Evolutionary conservation across 768 basidiomycete genomes (phyloP), one percentile per base, ranked within the genome.

Genomic region (Collybia sp.): DNA sequence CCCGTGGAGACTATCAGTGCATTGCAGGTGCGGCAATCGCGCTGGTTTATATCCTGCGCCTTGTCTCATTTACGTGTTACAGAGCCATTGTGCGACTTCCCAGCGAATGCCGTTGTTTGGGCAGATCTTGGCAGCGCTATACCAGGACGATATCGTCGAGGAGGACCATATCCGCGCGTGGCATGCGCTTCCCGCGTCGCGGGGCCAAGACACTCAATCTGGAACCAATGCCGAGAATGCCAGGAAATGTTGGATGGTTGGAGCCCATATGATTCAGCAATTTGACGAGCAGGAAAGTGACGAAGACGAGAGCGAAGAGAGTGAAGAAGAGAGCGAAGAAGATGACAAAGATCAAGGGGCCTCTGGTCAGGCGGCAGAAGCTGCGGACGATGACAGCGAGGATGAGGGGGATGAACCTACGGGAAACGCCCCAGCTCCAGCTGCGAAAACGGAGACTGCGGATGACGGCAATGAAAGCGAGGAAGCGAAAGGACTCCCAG

Each of bases 141-240:
- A 97, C 63, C 88, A 95, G 58, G 75, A 77, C n/a, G 95, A 99
- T 61, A 78, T 96, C 38, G 83, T 96, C 2, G 88, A 89, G 41
- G 93, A 93, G 57, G 87, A 91, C 42, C 85, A 92, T 52, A 85
- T 97, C 53, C 80, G 89, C n/a, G 73, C 69, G 41, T 99, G 95
- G 95, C 84, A 93, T 63, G 69, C 62, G 44, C 72, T 67, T 42
- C 74, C 78, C 17, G 67, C 58, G 40, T 79, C 82, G 20, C 75
- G 72, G 58, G 87, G 76, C 30, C 70, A 69, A 43, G 77, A 70
- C 6, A 52, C 70, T 17, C 71, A 70, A 43, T 50, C 64, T 11
- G 70, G 68, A 3, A 50, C 55, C 16, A 57, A 70, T 32, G 58
- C 62, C 30, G 85, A 83, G 45, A 84, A 82, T 54, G 58, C 85